phyloP scores from a whole-genome alignment of 805 yeast species.

The Yamadazyma tumulicola region DNA sequence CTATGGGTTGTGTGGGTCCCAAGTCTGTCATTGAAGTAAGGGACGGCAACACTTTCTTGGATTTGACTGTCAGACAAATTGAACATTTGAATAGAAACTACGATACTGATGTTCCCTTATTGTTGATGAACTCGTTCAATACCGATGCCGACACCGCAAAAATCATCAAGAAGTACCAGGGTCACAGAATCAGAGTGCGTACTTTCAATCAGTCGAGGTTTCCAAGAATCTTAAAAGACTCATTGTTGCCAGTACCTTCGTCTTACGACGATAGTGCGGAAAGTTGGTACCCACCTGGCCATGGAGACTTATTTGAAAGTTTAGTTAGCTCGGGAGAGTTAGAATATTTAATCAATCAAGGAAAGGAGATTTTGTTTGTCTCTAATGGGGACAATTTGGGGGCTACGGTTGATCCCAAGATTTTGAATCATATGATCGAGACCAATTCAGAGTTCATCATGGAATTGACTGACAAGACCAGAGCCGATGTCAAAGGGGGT shows the following conservation, averaged over 20 bases:
- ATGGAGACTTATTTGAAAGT: conserved; percentile 94
- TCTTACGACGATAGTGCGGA: conserved; percentile 68
- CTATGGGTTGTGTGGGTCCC: conserved; percentile 99
- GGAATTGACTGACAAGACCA: conserved; percentile 98
- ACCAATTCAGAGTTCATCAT: conserved; percentile 90
- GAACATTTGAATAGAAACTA: conserved; percentile 88
- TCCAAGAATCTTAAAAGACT: conserved; percentile 94
- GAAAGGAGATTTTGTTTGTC: conserved; percentile 91
- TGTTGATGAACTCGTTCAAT: conserved; percentile 98
- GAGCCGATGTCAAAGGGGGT: conserved; percentile 99
- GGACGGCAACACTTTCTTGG: conserved; percentile 96
- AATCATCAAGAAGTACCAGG: conserved; percentile 93
- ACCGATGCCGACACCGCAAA: conserved; percentile 94
- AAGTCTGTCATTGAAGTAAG: conserved; percentile 97
- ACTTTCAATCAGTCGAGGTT: conserved; percentile 97
- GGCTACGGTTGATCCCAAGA: conserved; percentile 92
- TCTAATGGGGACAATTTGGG: conserved; percentile 98
- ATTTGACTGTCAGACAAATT: conserved; percentile 93
- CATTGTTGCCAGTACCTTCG: conserved; percentile 92
- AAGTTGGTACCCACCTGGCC: conserved; percentile 99
- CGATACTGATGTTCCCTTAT: conserved; percentile 91
- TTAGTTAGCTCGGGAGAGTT: conserved; percentile 87
- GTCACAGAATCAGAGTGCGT: conserved; percentile 90
- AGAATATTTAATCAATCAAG: conserved; percentile 84
- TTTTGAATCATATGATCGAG: conserved; percentile 89